These are phyloP conservation scores for Metschnikowia kunwiensis DNA, from an alignment of 805 yeast genomes.

Conservation along the genomic window DNA sequence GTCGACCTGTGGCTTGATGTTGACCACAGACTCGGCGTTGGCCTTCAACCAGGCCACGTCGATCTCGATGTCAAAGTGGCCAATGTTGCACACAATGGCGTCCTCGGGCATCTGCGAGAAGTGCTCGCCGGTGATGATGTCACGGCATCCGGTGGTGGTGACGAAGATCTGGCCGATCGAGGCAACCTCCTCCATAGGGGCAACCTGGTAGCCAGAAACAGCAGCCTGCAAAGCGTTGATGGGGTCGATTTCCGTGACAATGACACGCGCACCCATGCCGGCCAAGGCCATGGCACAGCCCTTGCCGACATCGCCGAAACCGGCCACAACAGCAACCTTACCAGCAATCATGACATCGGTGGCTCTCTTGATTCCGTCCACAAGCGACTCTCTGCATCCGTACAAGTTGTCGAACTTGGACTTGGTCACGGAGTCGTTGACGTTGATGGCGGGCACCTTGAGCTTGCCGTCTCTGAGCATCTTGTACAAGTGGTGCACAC, in stretches of 20 bases:
- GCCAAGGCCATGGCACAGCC: constrained; percentile 99
- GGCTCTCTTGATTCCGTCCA: constrained; percentile 99
- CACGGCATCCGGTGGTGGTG: constrained; percentile 99
- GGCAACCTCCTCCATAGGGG: constrained; percentile 92
- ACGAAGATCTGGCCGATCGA: constrained; percentile 93
- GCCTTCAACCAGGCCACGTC: constrained; percentile 99
- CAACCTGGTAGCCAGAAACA: constrained; percentile 96
- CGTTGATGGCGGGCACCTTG: constrained; percentile 99
- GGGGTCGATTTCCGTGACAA: constrained; percentile 97
- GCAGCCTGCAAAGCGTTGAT: constrained; percentile 99
- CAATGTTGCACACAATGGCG: constrained; percentile 99
- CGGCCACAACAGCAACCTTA: constrained; percentile 98
- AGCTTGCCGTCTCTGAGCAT: constrained; percentile 83
- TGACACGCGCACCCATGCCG: constrained; percentile 99
- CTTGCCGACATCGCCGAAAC: constrained; percentile 99
- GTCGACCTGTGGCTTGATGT: constrained; percentile 99
- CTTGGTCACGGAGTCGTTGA: constrained; percentile 98
- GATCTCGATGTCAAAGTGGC: constrained; percentile 98
- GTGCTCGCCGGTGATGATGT: constrained; percentile 87
- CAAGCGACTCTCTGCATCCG: constrained; percentile 98
- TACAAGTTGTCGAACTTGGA: constrained; percentile 98
- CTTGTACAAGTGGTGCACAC: constrained; percentile 98
- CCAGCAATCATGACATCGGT: constrained; percentile 99
- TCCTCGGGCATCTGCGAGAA: constrained; percentile 95
- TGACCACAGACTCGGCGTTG: constrained; percentile 87